A percentile compares a stretch with the other conserved stretches of the same genome.
phyloP scores from a whole-genome alignment of 2,329 filamentous ascomycete genomes.

The Fusarium chuoi region DNA sequence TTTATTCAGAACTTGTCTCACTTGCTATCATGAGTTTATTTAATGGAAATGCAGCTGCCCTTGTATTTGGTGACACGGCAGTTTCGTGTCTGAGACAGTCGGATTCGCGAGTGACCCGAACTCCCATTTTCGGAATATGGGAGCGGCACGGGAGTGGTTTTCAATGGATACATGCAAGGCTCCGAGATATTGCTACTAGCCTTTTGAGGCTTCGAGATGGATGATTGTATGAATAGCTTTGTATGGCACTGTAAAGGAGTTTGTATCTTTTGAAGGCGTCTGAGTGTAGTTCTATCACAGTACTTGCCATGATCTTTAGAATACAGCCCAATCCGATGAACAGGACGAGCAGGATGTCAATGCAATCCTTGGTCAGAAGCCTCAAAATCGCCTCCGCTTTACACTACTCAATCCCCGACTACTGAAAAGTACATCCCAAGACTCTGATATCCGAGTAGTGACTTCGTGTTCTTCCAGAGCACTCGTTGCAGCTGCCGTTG shows the following conservation, averaged over 20 bases:
- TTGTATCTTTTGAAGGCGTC: not conserved
- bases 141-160: not conserved
- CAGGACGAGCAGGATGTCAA: not conserved
- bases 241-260: too few species aligned
- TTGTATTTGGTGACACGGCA: not conserved
- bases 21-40: not conserved
- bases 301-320: not conserved
- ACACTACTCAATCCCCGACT: not conserved
- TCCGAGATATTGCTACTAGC: not conserved
- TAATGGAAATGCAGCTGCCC: not conserved
- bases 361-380: not conserved
- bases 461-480: too few species aligned
- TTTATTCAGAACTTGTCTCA: not conserved
- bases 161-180: not conserved
- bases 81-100: not conserved
- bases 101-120: not conserved
- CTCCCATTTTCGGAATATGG: not conserved
- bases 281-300: fast-evolving
- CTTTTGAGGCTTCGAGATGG: not conserved
- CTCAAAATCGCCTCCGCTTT: not conserved
- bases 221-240: too few species aligned
- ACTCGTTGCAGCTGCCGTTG: not conserved
- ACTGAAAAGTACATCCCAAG: not conserved
- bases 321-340: not conserved
- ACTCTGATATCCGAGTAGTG: not conserved